Evolutionary conservation across 2,329 filamentous ascomycete genomes (phyloP), one percentile per base, ranked within the genome.

Genomic region (Fusarium sp.): DNA sequence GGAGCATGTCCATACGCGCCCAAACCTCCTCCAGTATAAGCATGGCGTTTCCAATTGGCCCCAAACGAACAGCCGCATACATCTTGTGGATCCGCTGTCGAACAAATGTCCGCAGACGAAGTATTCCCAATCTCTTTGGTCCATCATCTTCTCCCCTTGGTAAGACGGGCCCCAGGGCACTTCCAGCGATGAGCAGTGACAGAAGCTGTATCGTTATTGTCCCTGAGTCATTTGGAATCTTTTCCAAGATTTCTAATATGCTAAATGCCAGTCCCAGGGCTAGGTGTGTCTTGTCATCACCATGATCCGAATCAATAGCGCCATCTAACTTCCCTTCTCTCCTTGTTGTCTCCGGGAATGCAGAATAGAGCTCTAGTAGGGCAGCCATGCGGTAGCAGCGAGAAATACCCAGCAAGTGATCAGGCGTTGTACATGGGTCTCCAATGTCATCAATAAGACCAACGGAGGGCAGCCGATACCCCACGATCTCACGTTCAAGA

Each of bases 21-120:
- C 72, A 74, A 20, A 64, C 67, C 26, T 74, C 67, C n/a, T 73
- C 57, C 3, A 74, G 38, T 22, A 73, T 55, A 11, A 45, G 13
- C 5, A 54, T 34, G 3, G 50, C 57, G 3, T 72, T 59, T 3
- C 44, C 65, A 17, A 74, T 48, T 2, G 72, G 67, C 1, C 63
- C 60, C 17, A 74, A 44, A 3, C 64, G 61, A 9, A 74, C 52
- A n/a, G 42, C 32, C 9, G 24, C 62, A 38, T 61, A 60, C 14
- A 71, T 20, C 6, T 54, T 32, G 3, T 36, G 30, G 3, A 72
- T 45, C 9, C 64, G 48, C 20, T 58, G 41, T 9, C 54, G 41
- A 22, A 74, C 70, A 39, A 74, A 74, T 3, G 18, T 12, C 14
- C 72, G 42, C 36, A 66, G 28, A 9, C 45, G 47, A 9, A 41